These are phyloP conservation scores for Dendrobium officinale DNA, from an alignment of 106 monocot species.

Conservation along the genomic window DNA sequence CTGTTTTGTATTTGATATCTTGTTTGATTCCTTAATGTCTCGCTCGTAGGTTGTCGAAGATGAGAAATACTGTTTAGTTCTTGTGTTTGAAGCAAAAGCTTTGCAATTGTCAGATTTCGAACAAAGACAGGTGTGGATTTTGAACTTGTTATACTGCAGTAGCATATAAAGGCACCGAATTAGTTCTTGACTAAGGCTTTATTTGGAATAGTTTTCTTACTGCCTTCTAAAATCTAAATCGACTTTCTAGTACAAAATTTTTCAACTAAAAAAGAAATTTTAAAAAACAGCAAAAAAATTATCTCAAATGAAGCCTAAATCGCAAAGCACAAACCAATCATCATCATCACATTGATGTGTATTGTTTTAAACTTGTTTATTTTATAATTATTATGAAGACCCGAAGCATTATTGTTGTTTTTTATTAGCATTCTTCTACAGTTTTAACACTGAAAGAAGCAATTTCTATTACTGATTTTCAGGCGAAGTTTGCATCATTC, in stretches of 20 bases:
- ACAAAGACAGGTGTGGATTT: constrained; percentile 63
- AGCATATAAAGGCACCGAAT: background rate
- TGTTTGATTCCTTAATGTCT: background rate
- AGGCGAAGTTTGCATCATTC: constrained; percentile 91
- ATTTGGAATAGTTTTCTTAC: too few relatives aligned
- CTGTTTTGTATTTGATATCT: constrained; percentile 3
- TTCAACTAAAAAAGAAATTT: too few relatives aligned
- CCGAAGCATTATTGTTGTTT: background rate
- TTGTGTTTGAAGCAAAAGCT: constrained; percentile 90
- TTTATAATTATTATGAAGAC: too few relatives aligned
- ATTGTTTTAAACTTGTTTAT: too few relatives aligned
- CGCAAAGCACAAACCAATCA: too few relatives aligned
- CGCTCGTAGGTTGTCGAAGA: constrained; percentile 64
- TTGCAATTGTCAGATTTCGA: constrained; percentile 85
- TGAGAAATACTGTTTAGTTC: constrained; percentile 79
- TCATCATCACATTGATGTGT: too few relatives aligned
- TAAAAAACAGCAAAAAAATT: too few relatives aligned
- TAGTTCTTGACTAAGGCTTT: background rate
- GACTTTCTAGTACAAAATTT: too few relatives aligned
- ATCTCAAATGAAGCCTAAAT: too few relatives aligned
- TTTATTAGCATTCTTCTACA: background rate
- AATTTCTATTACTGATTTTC: constrained; percentile 9
- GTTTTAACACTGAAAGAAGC: background rate
- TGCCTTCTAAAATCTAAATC: too few relatives aligned
- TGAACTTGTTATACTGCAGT: background rate